A percentile compares a stretch with the other conserved stretches of the same genome.
Conservation (phyloP, 2,329 filamentous ascomycete genomes). For the Tolypocladium nubicola region DNA sequence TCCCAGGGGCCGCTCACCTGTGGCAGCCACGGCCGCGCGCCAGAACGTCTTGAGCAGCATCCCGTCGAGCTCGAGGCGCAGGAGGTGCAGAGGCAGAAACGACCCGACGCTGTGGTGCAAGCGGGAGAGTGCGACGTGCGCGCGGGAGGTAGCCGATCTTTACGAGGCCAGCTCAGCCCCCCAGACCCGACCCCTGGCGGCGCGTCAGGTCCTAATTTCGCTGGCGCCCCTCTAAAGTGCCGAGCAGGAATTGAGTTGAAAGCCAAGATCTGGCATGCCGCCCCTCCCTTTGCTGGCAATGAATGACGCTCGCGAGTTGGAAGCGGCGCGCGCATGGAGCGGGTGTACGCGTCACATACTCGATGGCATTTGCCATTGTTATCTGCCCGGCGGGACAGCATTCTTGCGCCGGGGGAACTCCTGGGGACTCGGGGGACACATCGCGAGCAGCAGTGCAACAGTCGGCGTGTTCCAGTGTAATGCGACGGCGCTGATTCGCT, state of each 20-base stretch:
- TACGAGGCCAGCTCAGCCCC: neutral
- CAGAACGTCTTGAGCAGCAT: constrained; percentile 20
- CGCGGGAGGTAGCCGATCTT: neutral
- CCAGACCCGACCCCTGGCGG: neutral
- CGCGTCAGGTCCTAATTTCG: neutral
- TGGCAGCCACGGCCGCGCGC: constrained; percentile 15
- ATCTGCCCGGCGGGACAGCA: no score
- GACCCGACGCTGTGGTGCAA: neutral
- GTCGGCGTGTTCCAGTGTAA: neutral
- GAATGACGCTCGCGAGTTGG: neutral
- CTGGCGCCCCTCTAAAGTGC: neutral
- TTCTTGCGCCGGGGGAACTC: no score
- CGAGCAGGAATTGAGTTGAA: neutral
- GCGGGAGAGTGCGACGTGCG: no score
- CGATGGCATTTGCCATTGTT: neutral
- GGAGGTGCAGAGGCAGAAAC: neutral
- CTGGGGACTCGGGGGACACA: no score
- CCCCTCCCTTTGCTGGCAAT: neutral
- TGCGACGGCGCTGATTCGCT: neutral
- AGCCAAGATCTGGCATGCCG: neutral
- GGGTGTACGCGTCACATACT: neutral
- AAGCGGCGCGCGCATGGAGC: neutral
- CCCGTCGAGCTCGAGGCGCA: neutral
- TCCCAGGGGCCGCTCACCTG: constrained; percentile 12
- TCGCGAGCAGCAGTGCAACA: no score